These are phyloP conservation scores for Madurella fahalii DNA, from an alignment of 2,329 filamentous ascomycete genomes.

Conservation along the genomic window DNA sequence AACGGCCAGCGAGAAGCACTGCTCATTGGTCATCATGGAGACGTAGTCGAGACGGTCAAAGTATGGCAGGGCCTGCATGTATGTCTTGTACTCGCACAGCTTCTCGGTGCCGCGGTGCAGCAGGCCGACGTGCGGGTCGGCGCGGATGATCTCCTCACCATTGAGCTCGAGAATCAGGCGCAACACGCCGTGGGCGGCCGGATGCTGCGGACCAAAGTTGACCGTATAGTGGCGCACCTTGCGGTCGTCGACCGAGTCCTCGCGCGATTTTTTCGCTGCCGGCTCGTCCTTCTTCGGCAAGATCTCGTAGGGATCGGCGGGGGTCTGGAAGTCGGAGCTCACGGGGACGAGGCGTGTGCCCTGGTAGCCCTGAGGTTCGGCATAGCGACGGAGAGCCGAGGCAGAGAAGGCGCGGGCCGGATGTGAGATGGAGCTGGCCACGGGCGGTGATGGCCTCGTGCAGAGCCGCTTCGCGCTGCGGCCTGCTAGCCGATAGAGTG, in stretches of 20 bases:
- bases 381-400: constrained; percentile 58
- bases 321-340: constrained; percentile 58
- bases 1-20: constrained; percentile 90
- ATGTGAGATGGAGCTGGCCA: constrained; percentile 22
- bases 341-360: constrained; percentile 62
- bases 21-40: constrained; percentile 99
- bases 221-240: constrained; percentile 99
- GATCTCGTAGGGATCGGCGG: constrained; percentile 47
- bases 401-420: constrained; percentile 59
- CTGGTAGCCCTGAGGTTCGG: constrained; percentile 49
- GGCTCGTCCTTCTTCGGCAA: constrained; percentile 28
- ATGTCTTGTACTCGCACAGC: constrained; percentile 99
- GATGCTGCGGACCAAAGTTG: constrained; percentile 99
- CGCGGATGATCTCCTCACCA: constrained; percentile 94
- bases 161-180: constrained; percentile 96
- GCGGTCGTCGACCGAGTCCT: constrained; percentile 54
- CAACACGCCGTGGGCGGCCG: constrained; percentile 95
- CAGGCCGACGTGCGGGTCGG: constrained; percentile 93
- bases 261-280: constrained; percentile 40
- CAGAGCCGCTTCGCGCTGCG: constrained; percentile 65
- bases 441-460: constrained; percentile 22
- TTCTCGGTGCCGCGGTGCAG: constrained; percentile 98
- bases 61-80: constrained; percentile 95
- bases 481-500: constrained; percentile 69
- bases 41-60: constrained; percentile 99